Evolutionary conservation across 352 stramenopile genomes (phyloP).

Genomic region (Pythium grandisporangium): DNA sequence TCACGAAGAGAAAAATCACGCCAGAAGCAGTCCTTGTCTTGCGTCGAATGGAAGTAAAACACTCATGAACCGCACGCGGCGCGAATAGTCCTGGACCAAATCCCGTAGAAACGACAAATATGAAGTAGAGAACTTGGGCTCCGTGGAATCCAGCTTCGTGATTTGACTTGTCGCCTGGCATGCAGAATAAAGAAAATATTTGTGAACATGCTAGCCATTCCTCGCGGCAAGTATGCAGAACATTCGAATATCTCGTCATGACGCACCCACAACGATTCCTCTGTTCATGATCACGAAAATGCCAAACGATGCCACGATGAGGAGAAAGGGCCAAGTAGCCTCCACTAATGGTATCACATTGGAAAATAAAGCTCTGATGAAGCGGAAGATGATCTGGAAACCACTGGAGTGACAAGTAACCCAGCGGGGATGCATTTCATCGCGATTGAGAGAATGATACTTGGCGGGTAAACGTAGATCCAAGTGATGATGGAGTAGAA

Average conservation of each 20-base stretch:
- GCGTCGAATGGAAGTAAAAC: slow-evolving; percentile 22
- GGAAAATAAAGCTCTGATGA: slow-evolving; percentile 36
- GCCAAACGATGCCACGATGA: slow-evolving; percentile 39
- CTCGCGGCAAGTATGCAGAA: no score
- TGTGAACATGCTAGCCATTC: background rate
- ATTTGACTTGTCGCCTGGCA: slow-evolving; percentile 73
- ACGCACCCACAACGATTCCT: slow-evolving; percentile 70
- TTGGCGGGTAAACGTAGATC: no score
- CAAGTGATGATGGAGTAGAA: no score
- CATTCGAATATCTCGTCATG: no score
- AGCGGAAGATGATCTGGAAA: slow-evolving; percentile 45
- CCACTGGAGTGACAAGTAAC: no score
- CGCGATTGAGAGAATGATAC: no score
- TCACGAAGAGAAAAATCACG: slow-evolving; percentile 17
- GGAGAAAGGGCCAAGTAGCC: slow-evolving; percentile 65
- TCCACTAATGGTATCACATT: slow-evolving; percentile 39
- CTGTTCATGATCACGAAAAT: slow-evolving; percentile 68
- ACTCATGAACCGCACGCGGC: slow-evolving; percentile 20
- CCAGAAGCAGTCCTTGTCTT: slow-evolving; percentile 22
- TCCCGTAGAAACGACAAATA: slow-evolving; percentile 40
- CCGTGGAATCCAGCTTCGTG: slow-evolving; percentile 68
- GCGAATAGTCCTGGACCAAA: slow-evolving; percentile 44
- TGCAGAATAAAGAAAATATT: background rate
- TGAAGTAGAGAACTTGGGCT: slow-evolving; percentile 74
- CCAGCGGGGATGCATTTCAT: no score